Base-by-base conservation (phyloP, 352 stramenopile species). In the Phytopythium montanum region DNA sequence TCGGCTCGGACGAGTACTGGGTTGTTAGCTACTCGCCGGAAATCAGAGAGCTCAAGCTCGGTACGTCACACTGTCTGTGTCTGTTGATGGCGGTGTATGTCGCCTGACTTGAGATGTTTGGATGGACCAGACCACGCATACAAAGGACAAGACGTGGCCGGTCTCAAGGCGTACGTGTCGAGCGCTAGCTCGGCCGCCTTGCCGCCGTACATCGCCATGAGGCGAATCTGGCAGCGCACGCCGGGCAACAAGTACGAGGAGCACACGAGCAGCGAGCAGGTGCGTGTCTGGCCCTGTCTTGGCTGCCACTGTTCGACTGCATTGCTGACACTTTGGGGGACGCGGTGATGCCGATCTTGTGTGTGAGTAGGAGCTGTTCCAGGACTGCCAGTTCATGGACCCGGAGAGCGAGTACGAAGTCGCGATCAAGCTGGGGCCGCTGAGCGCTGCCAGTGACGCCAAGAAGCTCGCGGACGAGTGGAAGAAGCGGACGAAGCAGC, bases 241-340 rank as follows among this genome's bases (percentile, higher is more conserved):
- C 85, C 85, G 29, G 85, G 85, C 33, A 95, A 95, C 63, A 89
- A 89, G 51, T 95, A 85, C 42, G 85, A 94, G 67, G 82, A 90
- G 42, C 79, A 90, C 54, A 83, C 73, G 64, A 92, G 76, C 60
- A 71, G 65, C 42, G 82, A 94, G 61, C 82, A 92, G 72, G 80
- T 87, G 53, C 56, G 59, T 39, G 25, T 0, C 45, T 36, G n/a
- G n/a, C n/a, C 3, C n/a, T 8, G 48, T 5, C 16, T 25, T 18
- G 5, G 19, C 21, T 7, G 23, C 0, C 9, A 1, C 18, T 45
- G 39, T 23, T 1, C 16, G 26, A 14, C 28, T 14, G 14, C 33
- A n/a, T 7, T 29, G 48, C 33, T 56, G n/a, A 66, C 42, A 19
- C 28, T 44, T 23, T n/a, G n/a, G 14, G 5, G 1, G 16, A 19